Base-by-base conservation (phyloP, 1,284 basidiomycete species). In the Ganoderma resinaceum region DNA sequence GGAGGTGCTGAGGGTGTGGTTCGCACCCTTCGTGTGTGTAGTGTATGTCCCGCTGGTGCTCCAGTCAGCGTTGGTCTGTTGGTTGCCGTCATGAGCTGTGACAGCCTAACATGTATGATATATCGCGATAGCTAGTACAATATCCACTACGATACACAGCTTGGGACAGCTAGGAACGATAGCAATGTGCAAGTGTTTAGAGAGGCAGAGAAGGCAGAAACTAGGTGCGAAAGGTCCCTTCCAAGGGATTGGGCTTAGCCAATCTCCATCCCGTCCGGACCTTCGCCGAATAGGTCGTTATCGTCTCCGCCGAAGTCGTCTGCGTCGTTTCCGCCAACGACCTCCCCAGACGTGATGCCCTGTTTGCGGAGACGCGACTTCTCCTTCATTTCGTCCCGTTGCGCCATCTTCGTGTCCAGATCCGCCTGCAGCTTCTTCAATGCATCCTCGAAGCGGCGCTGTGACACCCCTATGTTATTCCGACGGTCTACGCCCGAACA, bases 371-470 rank as follows among this genome's bases (percentile, higher is more conserved):
- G 80, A 40, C 89, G 84, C 73, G 89, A 89, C 75, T 89, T 85
- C 79, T 94, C 92, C 74, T 87, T 88, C 78, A 94, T 80, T 74
- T 93, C 91, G 71, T 94, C 93, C 62, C 91, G 85, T 78, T 95
- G 94, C 0, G 87, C 86, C n/a, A 89, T 82, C 78, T 97, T 97
- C 84, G 92, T 91, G 72, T 96, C 94, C 61, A 97, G 82, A 77
- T 98, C 96, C 43, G 90, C 89, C 55, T 92, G 89, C 65, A 98
- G 84, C 78, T 96, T 97, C 82, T 91, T 92, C 74, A 97, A 83
- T 4, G 94, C 93, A 78, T 97, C 96, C 79, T 97, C 95, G 81
- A 97, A 97, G 42, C 96, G 95, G 88, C 94, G 94, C 92, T 96
- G 73, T 26, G 6, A 33, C 62, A 64, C 68, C 55, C 33, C 29